Evolutionary conservation across 2,329 filamentous ascomycete species (phyloP).

Genomic region (Fusarium sp.): DNA sequence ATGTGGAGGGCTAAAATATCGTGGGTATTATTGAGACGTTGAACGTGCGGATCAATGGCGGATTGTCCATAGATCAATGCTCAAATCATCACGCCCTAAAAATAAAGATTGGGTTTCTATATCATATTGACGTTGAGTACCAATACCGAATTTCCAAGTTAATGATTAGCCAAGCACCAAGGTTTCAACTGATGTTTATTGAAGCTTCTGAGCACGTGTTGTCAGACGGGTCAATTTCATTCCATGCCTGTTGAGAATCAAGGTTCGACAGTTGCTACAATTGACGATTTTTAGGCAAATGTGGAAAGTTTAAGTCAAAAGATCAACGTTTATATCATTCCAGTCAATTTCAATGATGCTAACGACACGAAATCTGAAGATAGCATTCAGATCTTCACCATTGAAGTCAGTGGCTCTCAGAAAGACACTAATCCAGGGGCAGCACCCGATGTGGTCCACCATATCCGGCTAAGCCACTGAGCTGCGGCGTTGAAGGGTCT

Average conservation of each 20-base stretch:
- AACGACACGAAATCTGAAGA: not conserved
- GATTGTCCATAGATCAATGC: not conserved
- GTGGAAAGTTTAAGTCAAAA: not conserved
- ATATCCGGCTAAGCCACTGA: constrained; percentile 37
- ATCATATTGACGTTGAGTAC: not conserved
- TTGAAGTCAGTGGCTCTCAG: constrained; percentile 19
- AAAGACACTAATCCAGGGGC: constrained; percentile 27
- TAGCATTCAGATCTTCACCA: constrained; percentile 4
- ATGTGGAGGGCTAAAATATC: not conserved
- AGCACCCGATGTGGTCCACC: constrained; percentile 14
- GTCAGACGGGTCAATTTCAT: not conserved
- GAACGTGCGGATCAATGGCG: not conserved
- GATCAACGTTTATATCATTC: constrained; percentile 1
- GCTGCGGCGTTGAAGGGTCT: constrained; percentile 30
- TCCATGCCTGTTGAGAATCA: not conserved
- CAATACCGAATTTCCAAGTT: not conserved
- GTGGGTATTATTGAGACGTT: not conserved
- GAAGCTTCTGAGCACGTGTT: not conserved
- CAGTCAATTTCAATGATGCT: constrained; percentile 7
- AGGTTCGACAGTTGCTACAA: not conserved
- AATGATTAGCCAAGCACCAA: not conserved
- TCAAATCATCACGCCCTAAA: not conserved
- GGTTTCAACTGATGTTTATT: not conserved
- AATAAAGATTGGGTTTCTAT: not conserved
- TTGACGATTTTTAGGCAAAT: not conserved